phyloP scores from a whole-genome alignment of 495 filamentous ascomycete genomes.

The Melanomma pulvis-pyrius region DNA sequence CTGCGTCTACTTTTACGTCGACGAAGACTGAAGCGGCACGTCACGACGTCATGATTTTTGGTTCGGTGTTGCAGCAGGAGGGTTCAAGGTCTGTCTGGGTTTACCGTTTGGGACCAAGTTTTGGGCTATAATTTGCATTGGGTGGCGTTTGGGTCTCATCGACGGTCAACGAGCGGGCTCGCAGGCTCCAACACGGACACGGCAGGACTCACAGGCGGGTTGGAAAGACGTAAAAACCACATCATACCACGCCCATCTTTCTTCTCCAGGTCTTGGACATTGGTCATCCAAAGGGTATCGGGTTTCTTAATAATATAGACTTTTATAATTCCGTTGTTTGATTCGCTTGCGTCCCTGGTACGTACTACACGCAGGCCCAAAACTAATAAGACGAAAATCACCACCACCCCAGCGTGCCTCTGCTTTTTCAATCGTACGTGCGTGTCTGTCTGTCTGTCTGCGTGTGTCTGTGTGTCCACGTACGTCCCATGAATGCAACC shows the following conservation, averaged over 20 bases:
- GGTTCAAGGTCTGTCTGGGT: background rate
- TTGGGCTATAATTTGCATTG: background rate
- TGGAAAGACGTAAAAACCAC: background rate
- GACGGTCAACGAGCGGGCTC: background rate
- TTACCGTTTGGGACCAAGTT: background rate
- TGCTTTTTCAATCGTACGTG: too few species aligned
- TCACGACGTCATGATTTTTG: background rate
- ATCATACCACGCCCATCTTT: too few species aligned
- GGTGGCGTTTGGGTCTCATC: background rate
- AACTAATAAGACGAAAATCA: too few species aligned
- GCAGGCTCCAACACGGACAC: background rate
- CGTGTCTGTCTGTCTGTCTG: too few species aligned
- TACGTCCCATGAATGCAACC: too few species aligned
- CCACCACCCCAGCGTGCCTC: too few species aligned
- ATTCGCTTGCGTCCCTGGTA: too few species aligned
- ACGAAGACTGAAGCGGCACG: background rate
- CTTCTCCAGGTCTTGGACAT: background rate
- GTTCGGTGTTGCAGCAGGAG: background rate
- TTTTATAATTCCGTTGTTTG: too few species aligned
- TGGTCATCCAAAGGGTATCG: background rate
- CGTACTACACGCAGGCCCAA: too few species aligned
- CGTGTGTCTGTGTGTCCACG: too few species aligned
- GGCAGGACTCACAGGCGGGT: background rate
- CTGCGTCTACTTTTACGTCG: conserved; percentile 15
- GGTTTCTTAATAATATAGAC: background rate